Base-by-base conservation (phyloP, 768 basidiomycete genomes). In the Rhodotorula kratochvilovae region DNA sequence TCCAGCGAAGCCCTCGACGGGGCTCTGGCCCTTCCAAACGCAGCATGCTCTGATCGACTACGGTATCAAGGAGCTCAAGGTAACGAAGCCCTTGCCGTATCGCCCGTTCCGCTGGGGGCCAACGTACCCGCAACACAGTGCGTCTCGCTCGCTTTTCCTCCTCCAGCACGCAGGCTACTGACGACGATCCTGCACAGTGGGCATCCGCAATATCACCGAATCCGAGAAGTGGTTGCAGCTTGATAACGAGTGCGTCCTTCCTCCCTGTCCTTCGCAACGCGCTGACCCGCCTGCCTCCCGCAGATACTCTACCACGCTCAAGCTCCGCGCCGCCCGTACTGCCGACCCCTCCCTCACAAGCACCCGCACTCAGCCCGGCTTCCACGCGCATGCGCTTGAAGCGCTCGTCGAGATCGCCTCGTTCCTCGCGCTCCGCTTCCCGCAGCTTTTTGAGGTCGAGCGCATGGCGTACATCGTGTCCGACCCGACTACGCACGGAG, bases 371-470 rank as follows among this genome's bases (percentile, higher is more conserved):
- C 80, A 87, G 6, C 81, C 82, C 29, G 85, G 69, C 53, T 85
- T 83, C 63, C 81, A 85, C 19, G 79, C 80, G 17, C 73, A 79
- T 39, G 78, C 79, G 3, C 72, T 74, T 6, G 82, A 81, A 19
- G 79, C 78, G 6, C 79, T 78, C 15, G 75, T 74, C 70, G 88
- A 89, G 76, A 79, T 89, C 50, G 83, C 86, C 4, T 87, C 88
- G 75, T 89, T 87, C 76, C 83, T 90, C 62, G 83, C 84, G 31
- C 82, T 83, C 61, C 84, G 88, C 56, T 88, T 88, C 76, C 88
- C 89, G 10, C 77, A 77, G 45, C 83, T 85, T 15, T 89, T 87
- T 77, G 76, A 79, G 12, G 83, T 87, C 36, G 81, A 78, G 17
- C 85, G 88, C 51, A 69, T 76, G 42, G 25, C 71, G 43, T 78